These are phyloP conservation scores for Pascua sp. DNA, from an alignment of 1,284 basidiomycete genomes.

Conservation along the genomic window DNA sequence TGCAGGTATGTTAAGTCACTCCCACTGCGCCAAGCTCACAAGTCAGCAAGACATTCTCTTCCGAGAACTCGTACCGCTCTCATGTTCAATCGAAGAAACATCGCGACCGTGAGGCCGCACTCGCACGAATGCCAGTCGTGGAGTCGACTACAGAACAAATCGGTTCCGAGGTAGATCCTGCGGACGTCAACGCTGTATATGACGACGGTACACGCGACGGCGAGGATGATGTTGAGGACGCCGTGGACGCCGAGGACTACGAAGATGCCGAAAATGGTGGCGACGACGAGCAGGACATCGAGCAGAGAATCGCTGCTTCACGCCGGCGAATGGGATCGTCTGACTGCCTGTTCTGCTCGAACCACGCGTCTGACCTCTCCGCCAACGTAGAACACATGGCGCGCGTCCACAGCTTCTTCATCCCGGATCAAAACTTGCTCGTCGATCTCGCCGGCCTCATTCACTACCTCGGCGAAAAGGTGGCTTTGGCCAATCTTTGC, in stretches of 20 bases:
- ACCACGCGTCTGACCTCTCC: slow-evolving; percentile 57
- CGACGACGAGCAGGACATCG: slow-evolving; percentile 31
- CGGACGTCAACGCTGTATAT: too few relatives aligned
- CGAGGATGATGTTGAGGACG: neutral
- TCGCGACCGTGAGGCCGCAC: slow-evolving; percentile 64
- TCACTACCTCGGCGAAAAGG: slow-evolving; percentile 85
- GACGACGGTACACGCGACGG: too few relatives aligned
- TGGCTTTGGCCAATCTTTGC: slow-evolving; percentile 88
- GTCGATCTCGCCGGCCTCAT: slow-evolving; percentile 78
- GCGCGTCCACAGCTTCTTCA: slow-evolving; percentile 83
- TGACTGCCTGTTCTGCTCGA: slow-evolving; percentile 83
- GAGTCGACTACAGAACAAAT: neutral
- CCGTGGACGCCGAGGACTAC: slow-evolving; percentile 42
- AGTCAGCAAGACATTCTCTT: slow-evolving; percentile 78
- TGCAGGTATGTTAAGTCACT: slow-evolving; percentile 63
- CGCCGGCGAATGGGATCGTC: slow-evolving; percentile 59
- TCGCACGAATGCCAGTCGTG: slow-evolving; percentile 1
- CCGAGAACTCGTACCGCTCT: slow-evolving; percentile 81
- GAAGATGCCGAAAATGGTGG: slow-evolving; percentile 52
- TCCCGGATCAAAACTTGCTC: slow-evolving; percentile 90
- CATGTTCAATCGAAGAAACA: slow-evolving; percentile 90
- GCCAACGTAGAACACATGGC: slow-evolving; percentile 86
- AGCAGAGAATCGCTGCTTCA: slow-evolving; percentile 68
- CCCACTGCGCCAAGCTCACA: slow-evolving; percentile 2
- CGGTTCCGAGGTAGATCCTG: neutral